Evolutionary conservation across 1,139 yeast genomes (phyloP), one percentile per base, ranked within the genome.

Genomic region (Sugiyamaella neomexicana): DNA sequence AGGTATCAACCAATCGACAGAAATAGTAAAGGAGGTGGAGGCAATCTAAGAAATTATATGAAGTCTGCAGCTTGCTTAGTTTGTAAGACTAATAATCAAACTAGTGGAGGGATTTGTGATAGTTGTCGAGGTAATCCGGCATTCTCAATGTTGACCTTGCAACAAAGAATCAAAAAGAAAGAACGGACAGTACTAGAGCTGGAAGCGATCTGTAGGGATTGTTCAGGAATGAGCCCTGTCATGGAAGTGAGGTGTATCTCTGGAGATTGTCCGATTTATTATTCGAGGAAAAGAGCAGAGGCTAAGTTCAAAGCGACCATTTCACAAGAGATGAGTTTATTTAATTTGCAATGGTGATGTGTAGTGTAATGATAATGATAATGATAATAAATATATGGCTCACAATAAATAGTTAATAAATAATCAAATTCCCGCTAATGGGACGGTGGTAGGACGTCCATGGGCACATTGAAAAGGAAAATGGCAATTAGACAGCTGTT

Each of bases 381-480:
- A 44, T 50, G 55, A 40, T 27, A 23, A 39, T 25, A 36, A n/a
- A n/a, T n/a, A n/a, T n/a, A n/a, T n/a, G n/a, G n/a, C n/a, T n/a
- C n/a, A n/a, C n/a, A n/a, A n/a, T n/a, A n/a, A 36, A 9, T 32
- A 50, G 34, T 29, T 23, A 37, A 43, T 13, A 49, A 31, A 20
- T 32, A 40, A 36, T 10, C 43, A 42, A 20, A 71, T 43, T 23
- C 69, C 66, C 17, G 72, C 76, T 7, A 86, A 54, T 0, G 95
- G 91, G 0, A 82, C 78, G 12, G 86, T 69, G 0, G 91, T 80
- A 0, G 96, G 96, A 52, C 96, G 69, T 0, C 96, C 96, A 68
- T 89, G 96, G 0, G 96, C 96, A 73, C 96, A 89, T 55, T 80
- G 83, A 60, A 87, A 86, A 0, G 96, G 96, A 13, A 77, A 68